Evolutionary conservation across 345 rosid genomes (phyloP).

Genomic region (Angophora floribunda): DNA sequence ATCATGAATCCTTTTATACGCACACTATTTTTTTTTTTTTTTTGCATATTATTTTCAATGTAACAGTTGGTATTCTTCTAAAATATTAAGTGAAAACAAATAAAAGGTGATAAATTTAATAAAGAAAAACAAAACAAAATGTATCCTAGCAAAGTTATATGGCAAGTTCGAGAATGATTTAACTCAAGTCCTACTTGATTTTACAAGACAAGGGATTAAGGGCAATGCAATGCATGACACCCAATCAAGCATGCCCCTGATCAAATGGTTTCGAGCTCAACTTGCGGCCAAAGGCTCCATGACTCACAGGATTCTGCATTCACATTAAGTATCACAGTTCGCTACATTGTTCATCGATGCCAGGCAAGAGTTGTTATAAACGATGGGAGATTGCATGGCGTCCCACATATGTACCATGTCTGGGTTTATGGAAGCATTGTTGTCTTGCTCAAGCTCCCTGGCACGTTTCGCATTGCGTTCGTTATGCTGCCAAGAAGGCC

Average conservation of each 20-base stretch:
- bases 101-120: not conserved
- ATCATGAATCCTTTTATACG: not conserved
- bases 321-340: accelerated
- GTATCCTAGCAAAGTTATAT: not conserved
- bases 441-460: not conserved
- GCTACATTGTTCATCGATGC: not conserved
- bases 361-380: not conserved
- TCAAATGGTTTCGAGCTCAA: accelerated
- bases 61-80: not conserved
- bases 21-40: not conserved
- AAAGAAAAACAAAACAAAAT: too few species aligned
- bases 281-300: accelerated
- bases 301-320: not conserved
- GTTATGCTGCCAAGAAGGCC: accelerated
- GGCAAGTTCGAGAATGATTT: not conserved
- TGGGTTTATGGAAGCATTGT: not conserved
- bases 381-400: not conserved
- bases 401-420: not conserved
- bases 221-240: accelerated
- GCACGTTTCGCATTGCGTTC: not conserved
- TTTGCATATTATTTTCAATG: accelerated
- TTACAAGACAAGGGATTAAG: not conserved
- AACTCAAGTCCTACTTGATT: not conserved
- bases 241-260: accelerated
- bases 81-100: not conserved